Evolutionary conservation across 176 grass and related monocot genomes (phyloP).

Genomic region (Poa annua): DNA sequence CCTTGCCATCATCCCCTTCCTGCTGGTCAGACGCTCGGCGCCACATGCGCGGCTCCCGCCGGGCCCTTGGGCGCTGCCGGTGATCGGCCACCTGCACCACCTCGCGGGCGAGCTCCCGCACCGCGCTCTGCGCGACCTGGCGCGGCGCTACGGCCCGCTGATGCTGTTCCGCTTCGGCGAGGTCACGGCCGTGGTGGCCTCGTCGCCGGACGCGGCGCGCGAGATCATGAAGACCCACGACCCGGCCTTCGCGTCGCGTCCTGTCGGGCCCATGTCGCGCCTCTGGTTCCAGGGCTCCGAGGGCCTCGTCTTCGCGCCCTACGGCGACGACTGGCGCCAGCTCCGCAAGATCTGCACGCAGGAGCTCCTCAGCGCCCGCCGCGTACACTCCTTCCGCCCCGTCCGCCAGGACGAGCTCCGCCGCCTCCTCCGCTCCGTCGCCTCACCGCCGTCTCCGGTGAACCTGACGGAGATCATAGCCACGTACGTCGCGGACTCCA

Average conservation of each 20-base stretch:
- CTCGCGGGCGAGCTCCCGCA: constrained; percentile 53
- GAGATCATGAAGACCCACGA: constrained; percentile 41
- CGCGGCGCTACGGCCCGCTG: constrained; percentile 46
- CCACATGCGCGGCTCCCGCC: constrained; percentile 18
- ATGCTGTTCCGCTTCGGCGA: constrained; percentile 70
- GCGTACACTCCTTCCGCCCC: constrained; percentile 49
- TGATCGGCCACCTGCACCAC: constrained; percentile 70
- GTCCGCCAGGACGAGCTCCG: constrained; percentile 31
- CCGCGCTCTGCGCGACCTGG: constrained; percentile 46
- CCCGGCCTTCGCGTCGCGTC: constrained; percentile 37
- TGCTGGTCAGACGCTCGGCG: neutral
- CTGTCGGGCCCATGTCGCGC: constrained; percentile 19
- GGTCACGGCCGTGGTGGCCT: constrained; percentile 37
- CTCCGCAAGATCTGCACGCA: constrained; percentile 56
- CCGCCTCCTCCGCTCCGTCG: constrained; percentile 42
- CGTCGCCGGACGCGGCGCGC: constrained; percentile 37
- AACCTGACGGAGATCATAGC: constrained; percentile 24
- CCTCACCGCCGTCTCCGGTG: neutral
- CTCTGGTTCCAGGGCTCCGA: constrained; percentile 41
- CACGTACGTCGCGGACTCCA: constrained; percentile 37
- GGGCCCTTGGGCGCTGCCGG: constrained; percentile 47
- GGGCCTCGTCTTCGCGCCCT: constrained; percentile 59
- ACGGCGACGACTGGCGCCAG: constrained; percentile 60
- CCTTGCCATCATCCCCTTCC: neutral
- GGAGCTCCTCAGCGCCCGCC: constrained; percentile 51